phyloP scores from a whole-genome alignment of 2,329 filamentous ascomycete genomes.

The Onygena corvina region DNA sequence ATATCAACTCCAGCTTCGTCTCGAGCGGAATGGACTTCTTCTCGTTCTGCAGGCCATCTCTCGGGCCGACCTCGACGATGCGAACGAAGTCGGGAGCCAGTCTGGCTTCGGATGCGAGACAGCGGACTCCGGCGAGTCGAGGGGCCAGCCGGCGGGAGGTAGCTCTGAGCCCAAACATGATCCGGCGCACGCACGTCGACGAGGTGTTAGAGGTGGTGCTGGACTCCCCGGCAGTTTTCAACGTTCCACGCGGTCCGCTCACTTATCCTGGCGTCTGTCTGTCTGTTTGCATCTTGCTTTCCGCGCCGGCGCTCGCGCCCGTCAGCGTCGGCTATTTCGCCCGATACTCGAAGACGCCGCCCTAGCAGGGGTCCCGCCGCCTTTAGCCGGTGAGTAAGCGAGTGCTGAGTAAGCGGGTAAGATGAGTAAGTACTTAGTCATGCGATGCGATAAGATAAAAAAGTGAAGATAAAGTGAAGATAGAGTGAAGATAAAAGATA shows the following conservation, averaged over 20 bases:
- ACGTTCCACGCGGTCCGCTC: too few species aligned
- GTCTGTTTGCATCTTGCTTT: not conserved
- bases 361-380: too few species aligned
- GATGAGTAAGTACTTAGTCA: not conserved
- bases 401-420: not conserved
- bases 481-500: not conserved
- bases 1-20: constrained; percentile 41
- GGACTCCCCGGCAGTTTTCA: not conserved
- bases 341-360: not conserved
- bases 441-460: too few species aligned
- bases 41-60: constrained; percentile 45
- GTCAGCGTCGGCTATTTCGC: constrained; percentile 4
- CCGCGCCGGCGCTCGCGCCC: constrained; percentile 3
- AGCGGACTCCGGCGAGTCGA: constrained; percentile 18
- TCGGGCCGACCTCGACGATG: constrained; percentile 43
- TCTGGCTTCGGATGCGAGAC: constrained; percentile 31
- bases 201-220: not conserved
- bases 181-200: not conserved
- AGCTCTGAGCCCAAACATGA: constrained; percentile 22
- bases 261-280: not conserved
- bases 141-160: constrained; percentile 23
- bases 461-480: not conserved
- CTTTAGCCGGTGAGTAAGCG: not conserved
- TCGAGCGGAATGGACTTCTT: constrained; percentile 37
- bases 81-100: constrained; percentile 39